Percentiles rank a stretch among this genome's conserved stretches.
Evolutionary conservation across 768 basidiomycete genomes (phyloP).

Genomic region (Dacryopinax spathularia): DNA sequence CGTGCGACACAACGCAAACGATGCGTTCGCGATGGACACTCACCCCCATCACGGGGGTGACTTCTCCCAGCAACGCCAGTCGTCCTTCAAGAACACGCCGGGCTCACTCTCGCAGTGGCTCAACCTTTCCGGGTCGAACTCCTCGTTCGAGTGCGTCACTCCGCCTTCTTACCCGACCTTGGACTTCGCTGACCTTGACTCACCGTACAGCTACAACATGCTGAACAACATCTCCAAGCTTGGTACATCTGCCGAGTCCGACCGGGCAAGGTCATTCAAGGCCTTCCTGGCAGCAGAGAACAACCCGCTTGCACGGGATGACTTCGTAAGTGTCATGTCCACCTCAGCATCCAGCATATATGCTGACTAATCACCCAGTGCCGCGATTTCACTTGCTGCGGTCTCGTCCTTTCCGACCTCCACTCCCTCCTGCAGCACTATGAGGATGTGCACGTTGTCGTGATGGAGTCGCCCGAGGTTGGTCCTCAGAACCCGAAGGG

Average conservation of each 20-base stretch:
- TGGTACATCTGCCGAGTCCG: neutral
- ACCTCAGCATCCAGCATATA: neutral
- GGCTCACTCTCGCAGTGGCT: neutral
- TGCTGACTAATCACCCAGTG: constrained; percentile 32
- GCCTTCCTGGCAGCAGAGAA: constrained; percentile 1
- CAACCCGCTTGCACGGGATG: neutral
- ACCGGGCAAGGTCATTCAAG: neutral
- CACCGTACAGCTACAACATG: neutral
- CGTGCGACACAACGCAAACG: neutral
- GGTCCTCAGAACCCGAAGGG: constrained; percentile 20
- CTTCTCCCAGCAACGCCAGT: neutral
- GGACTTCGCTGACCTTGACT: neutral
- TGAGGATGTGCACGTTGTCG: constrained; percentile 76
- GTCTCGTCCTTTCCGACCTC: constrained; percentile 56
- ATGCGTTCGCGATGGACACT: neutral
- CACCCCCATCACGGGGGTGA: neutral
- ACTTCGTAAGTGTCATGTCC: neutral
- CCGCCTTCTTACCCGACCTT: neutral
- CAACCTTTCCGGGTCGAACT: neutral
- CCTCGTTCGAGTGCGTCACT: neutral
- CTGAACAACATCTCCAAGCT: constrained; percentile 3
- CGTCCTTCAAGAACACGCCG: neutral
- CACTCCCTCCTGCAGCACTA: constrained; percentile 85
- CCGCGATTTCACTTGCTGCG: constrained; percentile 84
- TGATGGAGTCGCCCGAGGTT: constrained; percentile 31